A percentile compares a stretch with the other conserved stretches of the same genome.
Evolutionary conservation across 805 yeast genomes (phyloP).

Genomic region (Saccharomycopsis olivae): DNA sequence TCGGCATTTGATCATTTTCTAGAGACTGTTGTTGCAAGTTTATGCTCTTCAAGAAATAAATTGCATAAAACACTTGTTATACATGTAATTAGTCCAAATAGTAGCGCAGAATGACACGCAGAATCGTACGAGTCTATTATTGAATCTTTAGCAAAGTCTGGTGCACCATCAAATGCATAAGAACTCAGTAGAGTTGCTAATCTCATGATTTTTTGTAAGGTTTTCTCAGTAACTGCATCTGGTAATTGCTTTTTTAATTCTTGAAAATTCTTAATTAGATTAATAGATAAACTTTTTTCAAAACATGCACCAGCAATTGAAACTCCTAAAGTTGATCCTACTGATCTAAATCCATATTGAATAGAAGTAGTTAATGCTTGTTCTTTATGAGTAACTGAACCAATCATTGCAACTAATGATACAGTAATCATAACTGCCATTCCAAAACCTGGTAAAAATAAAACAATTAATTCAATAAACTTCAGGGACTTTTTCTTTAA

Average conservation of each 20-base stretch:
- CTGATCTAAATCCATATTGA: slow-evolving; percentile 78
- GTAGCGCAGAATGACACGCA: slow-evolving; percentile 13
- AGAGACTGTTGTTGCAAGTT: slow-evolving; percentile 8
- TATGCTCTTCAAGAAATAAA: slow-evolving; percentile 10
- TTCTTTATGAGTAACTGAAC: slow-evolving; percentile 55
- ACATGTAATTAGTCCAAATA: slow-evolving; percentile 14
- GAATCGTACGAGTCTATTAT: slow-evolving; percentile 26
- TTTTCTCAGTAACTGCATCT: slow-evolving; percentile 28
- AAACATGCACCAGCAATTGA: slow-evolving; percentile 58
- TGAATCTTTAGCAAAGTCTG: slow-evolving; percentile 36
- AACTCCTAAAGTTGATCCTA: slow-evolving; percentile 81
- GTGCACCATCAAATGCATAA: slow-evolving; percentile 41
- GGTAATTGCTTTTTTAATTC: slow-evolving; percentile 20
- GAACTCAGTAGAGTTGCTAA: slow-evolving; percentile 48
- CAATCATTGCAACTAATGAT: slow-evolving; percentile 62
- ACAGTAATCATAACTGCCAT: slow-evolving; percentile 61
- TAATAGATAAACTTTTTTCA: slow-evolving; percentile 33
- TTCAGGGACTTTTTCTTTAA: slow-evolving; percentile 20
- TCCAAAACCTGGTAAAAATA: slow-evolving; percentile 51
- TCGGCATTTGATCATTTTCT: too few species aligned
- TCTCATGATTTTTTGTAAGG: slow-evolving; percentile 31
- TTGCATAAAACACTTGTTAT: slow-evolving; percentile 5
- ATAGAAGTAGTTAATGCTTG: slow-evolving; percentile 87
- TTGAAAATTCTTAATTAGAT: slow-evolving; percentile 1
- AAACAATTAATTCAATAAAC: slow-evolving; percentile 32